phyloP scores from a whole-genome alignment of 2,329 filamentous ascomycete genomes.

The Eutypella sp. region DNA sequence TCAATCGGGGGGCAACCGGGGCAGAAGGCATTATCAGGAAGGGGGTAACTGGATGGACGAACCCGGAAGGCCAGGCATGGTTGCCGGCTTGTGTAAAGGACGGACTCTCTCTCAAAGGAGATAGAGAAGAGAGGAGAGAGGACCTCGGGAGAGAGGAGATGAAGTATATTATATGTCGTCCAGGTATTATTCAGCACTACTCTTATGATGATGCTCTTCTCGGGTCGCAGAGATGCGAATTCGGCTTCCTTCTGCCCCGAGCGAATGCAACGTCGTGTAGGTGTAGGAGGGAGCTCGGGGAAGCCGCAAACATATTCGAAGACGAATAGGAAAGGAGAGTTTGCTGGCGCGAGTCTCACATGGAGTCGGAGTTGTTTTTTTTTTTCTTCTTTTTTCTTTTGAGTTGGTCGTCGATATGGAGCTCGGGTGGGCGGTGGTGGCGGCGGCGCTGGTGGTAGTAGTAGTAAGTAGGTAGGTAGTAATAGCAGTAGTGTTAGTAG shows the following conservation, averaged over 20 bases:
- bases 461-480: too few relatives aligned
- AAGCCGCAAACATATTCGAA: slow-evolving; percentile 30
- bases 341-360: slow-evolving; percentile 21
- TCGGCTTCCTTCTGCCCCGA: slow-evolving; percentile 28
- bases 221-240: slow-evolving; percentile 1
- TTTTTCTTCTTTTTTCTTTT: too few relatives aligned
- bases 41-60: too few relatives aligned
- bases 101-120: slow-evolving; percentile 4
- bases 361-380: slow-evolving; percentile 18
- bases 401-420: too few relatives aligned
- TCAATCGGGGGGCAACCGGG: slow-evolving; percentile 2
- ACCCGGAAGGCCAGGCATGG: slow-evolving; percentile 55
- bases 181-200: too few relatives aligned
- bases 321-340: slow-evolving; percentile 10
- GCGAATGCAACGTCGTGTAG: slow-evolving; percentile 26
- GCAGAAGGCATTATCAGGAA: background rate
- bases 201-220: slow-evolving; percentile 1
- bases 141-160: too few relatives aligned
- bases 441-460: too few relatives aligned
- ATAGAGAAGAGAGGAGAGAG: too few relatives aligned
- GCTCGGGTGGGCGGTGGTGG: background rate
- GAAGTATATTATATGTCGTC: too few relatives aligned
- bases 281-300: slow-evolving; percentile 23
- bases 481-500: too few relatives aligned
- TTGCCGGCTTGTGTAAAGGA: slow-evolving; percentile 24